Conservation (phyloP, 2,329 filamentous ascomycete species). For the Pseudogymnoascus sp. region DNA sequence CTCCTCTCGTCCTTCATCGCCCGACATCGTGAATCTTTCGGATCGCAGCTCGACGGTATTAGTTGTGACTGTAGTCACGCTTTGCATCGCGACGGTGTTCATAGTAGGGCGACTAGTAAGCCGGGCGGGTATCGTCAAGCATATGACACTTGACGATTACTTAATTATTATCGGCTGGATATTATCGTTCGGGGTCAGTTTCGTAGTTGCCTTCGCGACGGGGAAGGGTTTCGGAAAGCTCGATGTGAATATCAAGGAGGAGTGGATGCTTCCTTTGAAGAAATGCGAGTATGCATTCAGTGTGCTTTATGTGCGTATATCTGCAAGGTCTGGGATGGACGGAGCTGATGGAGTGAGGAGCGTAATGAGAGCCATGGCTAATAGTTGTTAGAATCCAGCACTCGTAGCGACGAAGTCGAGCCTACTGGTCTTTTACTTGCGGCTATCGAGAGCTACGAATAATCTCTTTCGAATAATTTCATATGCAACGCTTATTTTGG, state of each 20-base stretch:
- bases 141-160: constrained; percentile 60
- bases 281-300: constrained; percentile 52
- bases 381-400: constrained; percentile 59
- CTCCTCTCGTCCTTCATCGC: background rate
- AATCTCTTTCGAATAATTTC: constrained; percentile 67
- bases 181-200: constrained; percentile 55
- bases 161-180: constrained; percentile 71
- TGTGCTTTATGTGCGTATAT: constrained; percentile 43
- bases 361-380: background rate
- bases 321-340: background rate
- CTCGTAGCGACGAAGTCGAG: constrained; percentile 85
- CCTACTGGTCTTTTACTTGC: constrained; percentile 77
- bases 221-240: constrained; percentile 57
- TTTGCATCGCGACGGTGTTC: background rate
- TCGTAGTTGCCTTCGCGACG: constrained; percentile 55
- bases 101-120: background rate
- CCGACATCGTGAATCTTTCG: background rate
- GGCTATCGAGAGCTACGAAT: constrained; percentile 59
- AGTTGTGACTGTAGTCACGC: background rate
- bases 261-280: constrained; percentile 42
- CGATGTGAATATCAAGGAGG: constrained; percentile 45
- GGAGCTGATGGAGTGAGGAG: background rate
- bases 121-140: background rate
- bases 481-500: constrained; percentile 63
- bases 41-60: background rate